Conservation (phyloP, 306 rosid species). For the Coriaria nepalensis region DNA sequence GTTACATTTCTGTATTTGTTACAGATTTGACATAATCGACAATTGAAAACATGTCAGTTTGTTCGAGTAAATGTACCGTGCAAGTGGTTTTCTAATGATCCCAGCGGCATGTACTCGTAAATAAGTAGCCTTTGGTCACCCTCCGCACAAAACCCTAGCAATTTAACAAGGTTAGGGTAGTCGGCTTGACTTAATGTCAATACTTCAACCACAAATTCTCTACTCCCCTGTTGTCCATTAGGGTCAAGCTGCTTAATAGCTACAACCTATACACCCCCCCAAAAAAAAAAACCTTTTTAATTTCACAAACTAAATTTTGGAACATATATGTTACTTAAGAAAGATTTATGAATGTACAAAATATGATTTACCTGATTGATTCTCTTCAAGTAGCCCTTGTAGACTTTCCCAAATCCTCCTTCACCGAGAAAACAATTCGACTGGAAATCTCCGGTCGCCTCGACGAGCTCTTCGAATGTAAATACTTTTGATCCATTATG, state of each 20-base stretch:
- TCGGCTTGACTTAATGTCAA: conserved; percentile 51
- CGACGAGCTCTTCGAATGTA: conserved; percentile 47
- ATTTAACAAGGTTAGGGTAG: conserved; percentile 54
- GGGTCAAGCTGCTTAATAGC: conserved; percentile 59
- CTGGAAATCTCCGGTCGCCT: conserved; percentile 50
- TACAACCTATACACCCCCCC: conserved; percentile 19
- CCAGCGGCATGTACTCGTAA: conserved; percentile 54
- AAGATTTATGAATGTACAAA: not conserved
- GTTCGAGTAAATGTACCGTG: conserved; percentile 23
- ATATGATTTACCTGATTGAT: conserved; percentile 27
- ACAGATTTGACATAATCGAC: no score
- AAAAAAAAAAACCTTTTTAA: no score
- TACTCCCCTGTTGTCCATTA: conserved; percentile 46
- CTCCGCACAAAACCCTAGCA: conserved; percentile 64
- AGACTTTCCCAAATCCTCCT: conserved; percentile 77
- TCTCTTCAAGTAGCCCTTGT: conserved; percentile 31
- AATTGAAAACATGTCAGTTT: not conserved
- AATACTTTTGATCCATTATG: conserved; percentile 11
- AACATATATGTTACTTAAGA: not conserved
- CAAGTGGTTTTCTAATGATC: conserved; percentile 56
- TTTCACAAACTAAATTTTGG: no score
- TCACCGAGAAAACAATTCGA: conserved; percentile 38
- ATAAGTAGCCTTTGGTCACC: conserved; percentile 61
- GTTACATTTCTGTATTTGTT: no score
- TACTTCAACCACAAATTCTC: conserved; percentile 56